Percentiles rank a stretch among this genome's conserved stretches.
Conservation (phyloP, 805 yeast genomes). For the Candida andamanensis region DNA sequence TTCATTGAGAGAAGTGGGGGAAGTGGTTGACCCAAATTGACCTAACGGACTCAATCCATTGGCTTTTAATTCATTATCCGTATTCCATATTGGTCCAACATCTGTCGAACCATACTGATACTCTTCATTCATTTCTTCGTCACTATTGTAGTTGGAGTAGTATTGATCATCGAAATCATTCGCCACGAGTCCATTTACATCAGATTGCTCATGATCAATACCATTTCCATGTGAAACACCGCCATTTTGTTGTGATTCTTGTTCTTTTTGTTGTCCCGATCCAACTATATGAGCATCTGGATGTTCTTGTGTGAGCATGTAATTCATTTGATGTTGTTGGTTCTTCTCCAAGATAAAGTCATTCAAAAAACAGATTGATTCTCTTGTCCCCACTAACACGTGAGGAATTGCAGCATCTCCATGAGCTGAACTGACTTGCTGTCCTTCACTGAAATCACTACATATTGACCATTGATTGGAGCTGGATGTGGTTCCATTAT, state of each 20-base stretch:
- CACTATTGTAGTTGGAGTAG: slow-evolving; percentile 8
- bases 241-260: background rate
- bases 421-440: slow-evolving; percentile 68
- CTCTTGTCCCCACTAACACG: slow-evolving; percentile 53
- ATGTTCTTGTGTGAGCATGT: slow-evolving; percentile 9
- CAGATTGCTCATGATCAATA: background rate
- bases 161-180: background rate
- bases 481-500: slow-evolving; percentile 47
- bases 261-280: background rate
- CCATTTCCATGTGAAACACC: too few relatives aligned
- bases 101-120: slow-evolving; percentile 2
- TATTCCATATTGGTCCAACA: slow-evolving; percentile 9
- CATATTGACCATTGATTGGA: slow-evolving; percentile 74
- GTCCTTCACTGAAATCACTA: slow-evolving; percentile 81
- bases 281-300: too few relatives aligned
- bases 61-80: slow-evolving; percentile 9
- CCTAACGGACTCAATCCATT: slow-evolving; percentile 15
- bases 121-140: slow-evolving; percentile 9
- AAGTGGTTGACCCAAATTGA: slow-evolving; percentile 14
- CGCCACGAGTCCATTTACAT: background rate
- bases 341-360: slow-evolving; percentile 46
- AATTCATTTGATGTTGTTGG: slow-evolving; percentile 11
- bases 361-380: slow-evolving; percentile 48
- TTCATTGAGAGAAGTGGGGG: too few relatives aligned
- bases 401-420: slow-evolving; percentile 57